Base-by-base conservation (phyloP, 1,284 basidiomycete species). In the Stereum hirsutum region DNA sequence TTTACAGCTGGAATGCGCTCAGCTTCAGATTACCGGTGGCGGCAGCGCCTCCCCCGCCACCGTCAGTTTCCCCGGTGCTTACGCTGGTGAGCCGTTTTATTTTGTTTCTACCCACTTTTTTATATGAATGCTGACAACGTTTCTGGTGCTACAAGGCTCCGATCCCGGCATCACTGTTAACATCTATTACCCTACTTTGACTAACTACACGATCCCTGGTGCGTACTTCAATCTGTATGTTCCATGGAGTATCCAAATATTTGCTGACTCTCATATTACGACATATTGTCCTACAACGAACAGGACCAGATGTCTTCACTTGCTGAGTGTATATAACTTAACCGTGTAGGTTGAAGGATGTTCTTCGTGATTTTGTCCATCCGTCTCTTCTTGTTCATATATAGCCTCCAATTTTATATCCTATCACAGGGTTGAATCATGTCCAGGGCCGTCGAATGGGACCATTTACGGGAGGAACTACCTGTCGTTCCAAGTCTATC, bases 61-160 rank as follows among this genome's bases (percentile, higher is more conserved):
- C 10, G 70, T 74, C 31, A 69, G 60, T 52, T 73, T 75, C 66
- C 70, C 70, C 6, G 71, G 72, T 39, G 68, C 68, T 1, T 72
- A 72, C 56, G 46, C 51, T 17, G 55, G 64, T 63, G 42, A 48
- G 15, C 35, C 19, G 15, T 15, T 34, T 28, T 5, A 33, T 14
- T 6, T 28, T 21, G 6, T 6, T 27, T 5, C 21, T 10, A 19
- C 11, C n/a, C 14, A 5, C n/a, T 11, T 39, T 23, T 4, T 28
- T 10, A n/a, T 12, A 27, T n/a, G 21, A 7, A 7, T 12, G 26
- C 25, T 44, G 12, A 20, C 27, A 19, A 7, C 2, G n/a, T 23
- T 19, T 8, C 10, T 10, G 10, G 17, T 31, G 10, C 24, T 6
- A 2, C 15, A 20, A 61, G 64, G 63, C 14, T 58, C 58, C 32